Conservation (phyloP, 2,329 filamentous ascomycete species). For the Penicillium sp. region DNA sequence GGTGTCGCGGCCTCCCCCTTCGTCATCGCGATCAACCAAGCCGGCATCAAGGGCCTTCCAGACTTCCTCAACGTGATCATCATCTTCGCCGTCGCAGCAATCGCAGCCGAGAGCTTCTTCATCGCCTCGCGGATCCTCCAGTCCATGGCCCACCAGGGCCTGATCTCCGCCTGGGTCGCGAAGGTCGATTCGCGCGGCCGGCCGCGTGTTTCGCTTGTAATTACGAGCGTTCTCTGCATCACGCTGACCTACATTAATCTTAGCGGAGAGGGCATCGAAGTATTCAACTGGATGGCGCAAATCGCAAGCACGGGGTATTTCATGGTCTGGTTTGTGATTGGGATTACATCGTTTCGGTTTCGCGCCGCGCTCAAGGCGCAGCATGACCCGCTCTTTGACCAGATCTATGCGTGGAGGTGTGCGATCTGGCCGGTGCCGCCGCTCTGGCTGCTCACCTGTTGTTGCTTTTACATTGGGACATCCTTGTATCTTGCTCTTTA, state of each 20-base stretch:
- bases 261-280: not conserved
- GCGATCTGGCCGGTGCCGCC: slow-evolving; percentile 1
- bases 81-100: slow-evolving; percentile 4
- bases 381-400: not conserved
- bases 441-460: not conserved
- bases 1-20: slow-evolving; percentile 9
- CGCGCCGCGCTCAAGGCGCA: slow-evolving; percentile 7
- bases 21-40: slow-evolving; percentile 9
- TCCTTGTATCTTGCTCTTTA: slow-evolving; percentile 6
- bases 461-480: not conserved
- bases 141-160: slow-evolving; percentile 4
- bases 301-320: slow-evolving; percentile 13
- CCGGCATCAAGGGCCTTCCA: slow-evolving; percentile 6
- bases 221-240: not conserved
- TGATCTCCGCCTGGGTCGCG: not conserved
- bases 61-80: slow-evolving; percentile 14
- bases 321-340: slow-evolving; percentile 6
- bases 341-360: slow-evolving; percentile 4
- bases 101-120: slow-evolving; percentile 13
- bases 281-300: slow-evolving; percentile 8
- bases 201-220: not conserved
- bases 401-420: not conserved
- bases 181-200: slow-evolving; percentile 6
- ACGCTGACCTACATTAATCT: slow-evolving; percentile 12
- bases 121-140: slow-evolving; percentile 10